These are phyloP conservation scores for Daldinia bambusicola DNA, from an alignment of 495 filamentous ascomycete species.

Conservation along the genomic window DNA sequence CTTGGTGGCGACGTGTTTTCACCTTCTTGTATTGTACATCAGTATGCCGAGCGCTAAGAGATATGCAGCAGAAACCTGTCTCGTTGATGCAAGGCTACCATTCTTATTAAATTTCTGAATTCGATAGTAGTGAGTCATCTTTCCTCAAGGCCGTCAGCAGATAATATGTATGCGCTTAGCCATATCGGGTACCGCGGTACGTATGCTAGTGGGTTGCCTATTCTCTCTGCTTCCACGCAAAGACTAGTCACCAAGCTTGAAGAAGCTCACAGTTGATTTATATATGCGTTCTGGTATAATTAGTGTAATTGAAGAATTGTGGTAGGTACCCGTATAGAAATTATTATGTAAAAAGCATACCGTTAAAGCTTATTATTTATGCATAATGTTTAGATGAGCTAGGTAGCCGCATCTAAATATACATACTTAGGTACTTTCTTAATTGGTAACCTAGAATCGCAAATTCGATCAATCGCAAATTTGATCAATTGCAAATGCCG, in stretches of 20 bases:
- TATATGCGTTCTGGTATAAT: too few relatives aligned
- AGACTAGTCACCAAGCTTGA: neutral
- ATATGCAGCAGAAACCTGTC: constrained; percentile 10
- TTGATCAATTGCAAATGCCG: neutral
- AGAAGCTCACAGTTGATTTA: too few relatives aligned
- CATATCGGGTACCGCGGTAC: constrained; percentile 9
- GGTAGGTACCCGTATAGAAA: too few relatives aligned
- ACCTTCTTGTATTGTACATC: too few relatives aligned
- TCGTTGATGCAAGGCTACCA: constrained; percentile 34
- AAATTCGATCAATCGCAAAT: neutral
- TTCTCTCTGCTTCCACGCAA: constrained; percentile 1
- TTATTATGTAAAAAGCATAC: neutral
- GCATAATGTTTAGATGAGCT: too few relatives aligned
- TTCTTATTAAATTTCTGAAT: neutral
- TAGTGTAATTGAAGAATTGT: too few relatives aligned
- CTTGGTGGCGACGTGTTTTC: neutral
- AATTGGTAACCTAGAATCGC: neutral
- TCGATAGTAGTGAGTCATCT: constrained; percentile 12
- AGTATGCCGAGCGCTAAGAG: neutral
- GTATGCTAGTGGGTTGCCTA: constrained; percentile 30
- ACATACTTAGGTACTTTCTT: too few relatives aligned
- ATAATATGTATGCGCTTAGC: constrained; percentile 7
- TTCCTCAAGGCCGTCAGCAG: constrained; percentile 3
- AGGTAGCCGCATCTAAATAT: too few relatives aligned
- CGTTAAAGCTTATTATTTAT: too few relatives aligned